phyloP scores from a whole-genome alignment of 2,329 filamentous ascomycete genomes.

The Periconia sp. region DNA sequence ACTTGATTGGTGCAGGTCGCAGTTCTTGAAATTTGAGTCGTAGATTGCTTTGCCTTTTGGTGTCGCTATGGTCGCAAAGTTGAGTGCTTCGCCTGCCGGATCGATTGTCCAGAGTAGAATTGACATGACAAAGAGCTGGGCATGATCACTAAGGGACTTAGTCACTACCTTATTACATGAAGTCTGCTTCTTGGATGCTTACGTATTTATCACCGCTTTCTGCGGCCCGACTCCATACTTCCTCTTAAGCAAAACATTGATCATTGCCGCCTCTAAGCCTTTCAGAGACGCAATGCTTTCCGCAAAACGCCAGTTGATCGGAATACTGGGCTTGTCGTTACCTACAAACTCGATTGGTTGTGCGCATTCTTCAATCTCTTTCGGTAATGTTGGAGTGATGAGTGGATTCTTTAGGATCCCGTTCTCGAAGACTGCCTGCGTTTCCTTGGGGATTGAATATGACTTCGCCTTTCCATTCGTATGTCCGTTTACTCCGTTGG shows the following conservation, averaged over 20 bases:
- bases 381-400: constrained; percentile 45
- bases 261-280: constrained; percentile 55
- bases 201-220: constrained; percentile 56
- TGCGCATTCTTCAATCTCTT: constrained; percentile 43
- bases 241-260: constrained; percentile 52
- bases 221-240: constrained; percentile 53
- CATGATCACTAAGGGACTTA: constrained; percentile 50
- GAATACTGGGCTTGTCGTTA: constrained; percentile 52
- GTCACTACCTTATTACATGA: too few species aligned
- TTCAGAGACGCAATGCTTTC: constrained; percentile 60
- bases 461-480: constrained; percentile 1
- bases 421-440: constrained; percentile 34
- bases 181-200: too few species aligned
- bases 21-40: constrained; percentile 34
- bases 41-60: constrained; percentile 21
- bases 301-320: constrained; percentile 64
- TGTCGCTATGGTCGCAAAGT: constrained; percentile 12
- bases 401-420: constrained; percentile 54
- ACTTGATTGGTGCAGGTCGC: constrained; percentile 27
- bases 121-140: constrained; percentile 54
- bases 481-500: constrained; percentile 13
- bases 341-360: constrained; percentile 52
- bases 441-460: constrained; percentile 37
- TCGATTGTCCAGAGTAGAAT: constrained; percentile 43
- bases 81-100: constrained; percentile 34